Evolutionary conservation across 2,329 filamentous ascomycete genomes (phyloP).

Genomic region (Penicillium sp.): DNA sequence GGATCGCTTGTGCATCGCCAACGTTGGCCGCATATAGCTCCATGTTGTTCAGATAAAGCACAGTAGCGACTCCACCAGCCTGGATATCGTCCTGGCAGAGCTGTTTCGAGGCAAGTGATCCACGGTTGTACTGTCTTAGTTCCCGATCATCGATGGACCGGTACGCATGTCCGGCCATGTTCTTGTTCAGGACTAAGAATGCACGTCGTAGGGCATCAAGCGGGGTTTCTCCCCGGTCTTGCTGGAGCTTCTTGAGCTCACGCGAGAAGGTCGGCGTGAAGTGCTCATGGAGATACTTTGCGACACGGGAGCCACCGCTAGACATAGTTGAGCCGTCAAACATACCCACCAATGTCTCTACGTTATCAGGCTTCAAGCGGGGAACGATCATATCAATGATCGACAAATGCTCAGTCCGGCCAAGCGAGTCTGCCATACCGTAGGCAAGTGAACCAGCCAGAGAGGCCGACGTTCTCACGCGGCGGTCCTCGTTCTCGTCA

Average conservation of each 20-base stretch:
- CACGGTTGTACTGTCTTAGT: constrained; percentile 63
- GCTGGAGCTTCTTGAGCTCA: constrained; percentile 75
- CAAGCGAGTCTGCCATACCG: constrained; percentile 95
- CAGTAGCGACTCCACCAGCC: constrained; percentile 88
- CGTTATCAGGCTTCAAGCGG: constrained; percentile 83
- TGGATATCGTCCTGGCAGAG: constrained; percentile 86
- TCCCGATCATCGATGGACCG: constrained; percentile 76
- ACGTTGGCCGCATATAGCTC: constrained; percentile 95
- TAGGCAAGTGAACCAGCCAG: constrained; percentile 88
- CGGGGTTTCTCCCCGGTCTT: constrained; percentile 70
- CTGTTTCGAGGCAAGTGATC: constrained; percentile 70
- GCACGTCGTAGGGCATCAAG: constrained; percentile 81
- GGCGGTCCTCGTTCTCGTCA: constrained; percentile 90
- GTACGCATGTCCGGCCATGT: constrained; percentile 81
- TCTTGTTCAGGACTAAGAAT: constrained; percentile 90
- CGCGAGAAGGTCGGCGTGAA: constrained; percentile 82
- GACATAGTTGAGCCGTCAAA: constrained; percentile 93
- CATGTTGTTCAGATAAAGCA: constrained; percentile 84
- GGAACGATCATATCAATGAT: constrained; percentile 95
- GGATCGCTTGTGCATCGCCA: constrained; percentile 91
- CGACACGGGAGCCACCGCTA: constrained; percentile 89
- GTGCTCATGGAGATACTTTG: constrained; percentile 95
- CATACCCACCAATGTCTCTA: constrained; percentile 87
- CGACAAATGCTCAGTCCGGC: constrained; percentile 89
- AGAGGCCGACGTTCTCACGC: constrained; percentile 96